These are phyloP conservation scores for Tripterygium wilfordii DNA, from an alignment of 177 flowering plant genomes.

Conservation along the genomic window DNA sequence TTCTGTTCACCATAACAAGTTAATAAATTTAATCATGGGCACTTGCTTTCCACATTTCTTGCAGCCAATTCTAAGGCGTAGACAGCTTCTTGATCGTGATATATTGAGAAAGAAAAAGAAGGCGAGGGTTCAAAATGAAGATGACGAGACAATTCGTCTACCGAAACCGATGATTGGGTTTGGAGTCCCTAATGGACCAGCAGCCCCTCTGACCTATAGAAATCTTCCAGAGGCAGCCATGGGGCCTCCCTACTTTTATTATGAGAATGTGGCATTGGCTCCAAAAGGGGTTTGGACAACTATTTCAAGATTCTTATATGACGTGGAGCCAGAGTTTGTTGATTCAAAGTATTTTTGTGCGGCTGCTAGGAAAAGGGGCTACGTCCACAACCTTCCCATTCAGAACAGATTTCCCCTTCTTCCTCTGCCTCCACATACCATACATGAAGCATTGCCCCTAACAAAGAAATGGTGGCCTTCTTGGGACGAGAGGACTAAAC, in stretches of 20 bases:
- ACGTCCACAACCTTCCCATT: constrained; percentile 85
- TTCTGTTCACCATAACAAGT: too few species aligned
- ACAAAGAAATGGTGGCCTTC: constrained; percentile 90
- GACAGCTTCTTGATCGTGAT: constrained; percentile 23
- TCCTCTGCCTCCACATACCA: constrained; percentile 69
- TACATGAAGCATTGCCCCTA: constrained; percentile 72
- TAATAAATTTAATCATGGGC: too few species aligned
- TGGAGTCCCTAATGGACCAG: constrained; percentile 57
- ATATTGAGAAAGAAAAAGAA: constrained; percentile 23
- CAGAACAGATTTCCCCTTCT: constrained; percentile 52
- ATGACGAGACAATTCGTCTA: constrained; percentile 39
- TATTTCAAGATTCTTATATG: constrained; percentile 67
- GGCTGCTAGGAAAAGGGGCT: constrained; percentile 90
- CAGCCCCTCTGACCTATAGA: constrained; percentile 20
- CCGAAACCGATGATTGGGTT: constrained; percentile 92
- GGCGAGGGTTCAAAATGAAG: constrained; percentile 17
- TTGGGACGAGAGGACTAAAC: constrained; percentile 77
- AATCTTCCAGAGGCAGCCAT: constrained; percentile 59
- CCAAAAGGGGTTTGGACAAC: constrained; percentile 92
- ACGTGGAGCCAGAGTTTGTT: constrained; percentile 85
- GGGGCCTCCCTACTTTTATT: constrained; percentile 90
- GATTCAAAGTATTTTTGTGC: constrained; percentile 88
- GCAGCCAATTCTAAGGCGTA: constrained; percentile 23
- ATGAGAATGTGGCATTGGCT: constrained; percentile 91
- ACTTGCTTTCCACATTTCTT: too few species aligned